Conservation (phyloP, 495 filamentous ascomycete genomes). For the Tricharina praecox region DNA sequence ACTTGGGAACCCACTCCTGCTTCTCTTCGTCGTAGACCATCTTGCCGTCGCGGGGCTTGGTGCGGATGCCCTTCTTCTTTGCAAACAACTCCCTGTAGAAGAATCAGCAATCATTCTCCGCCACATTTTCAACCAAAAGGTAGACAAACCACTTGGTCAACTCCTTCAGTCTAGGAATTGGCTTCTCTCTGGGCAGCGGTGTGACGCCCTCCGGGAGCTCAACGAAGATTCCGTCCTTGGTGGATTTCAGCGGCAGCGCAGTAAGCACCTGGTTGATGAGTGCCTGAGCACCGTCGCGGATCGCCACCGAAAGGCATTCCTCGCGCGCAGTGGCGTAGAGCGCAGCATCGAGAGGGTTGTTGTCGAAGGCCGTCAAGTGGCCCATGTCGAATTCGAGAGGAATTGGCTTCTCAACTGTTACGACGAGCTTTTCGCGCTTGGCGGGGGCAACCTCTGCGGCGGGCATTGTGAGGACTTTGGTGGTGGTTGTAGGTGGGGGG, state of each 20-base stretch:
- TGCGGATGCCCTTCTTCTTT: conserved; percentile 82
- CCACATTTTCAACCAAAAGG: not conserved
- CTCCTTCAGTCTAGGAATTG: conserved; percentile 57
- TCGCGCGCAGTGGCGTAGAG: conserved; percentile 33
- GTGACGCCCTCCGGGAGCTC: conserved; percentile 52
- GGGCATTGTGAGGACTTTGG: not conserved
- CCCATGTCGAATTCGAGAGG: conserved; percentile 89
- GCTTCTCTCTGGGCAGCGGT: conserved; percentile 72
- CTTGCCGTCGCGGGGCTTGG: conserved; percentile 57
- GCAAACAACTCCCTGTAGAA: conserved; percentile 57
- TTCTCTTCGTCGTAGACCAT: conserved; percentile 67
- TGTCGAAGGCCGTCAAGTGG: conserved; percentile 62
- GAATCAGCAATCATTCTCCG: not conserved
- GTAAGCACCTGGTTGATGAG: conserved; percentile 80
- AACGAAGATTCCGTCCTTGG: conserved; percentile 52
- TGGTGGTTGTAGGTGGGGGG: not conserved
- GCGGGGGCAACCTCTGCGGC: not conserved
- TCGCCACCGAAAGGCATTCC: conserved; percentile 43
- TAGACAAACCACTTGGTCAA: conserved; percentile 59
- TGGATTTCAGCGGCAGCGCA: conserved; percentile 56
- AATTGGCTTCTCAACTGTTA: conserved; percentile 62
- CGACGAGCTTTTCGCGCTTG: conserved; percentile 23
- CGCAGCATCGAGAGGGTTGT: conserved; percentile 49
- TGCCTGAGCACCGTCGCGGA: conserved; percentile 72
- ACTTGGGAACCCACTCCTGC: conserved; percentile 77